These are phyloP conservation scores for Hondaea fermentalgiana DNA, from an alignment of 108 stramenopile genomes.

Conservation along the genomic window DNA sequence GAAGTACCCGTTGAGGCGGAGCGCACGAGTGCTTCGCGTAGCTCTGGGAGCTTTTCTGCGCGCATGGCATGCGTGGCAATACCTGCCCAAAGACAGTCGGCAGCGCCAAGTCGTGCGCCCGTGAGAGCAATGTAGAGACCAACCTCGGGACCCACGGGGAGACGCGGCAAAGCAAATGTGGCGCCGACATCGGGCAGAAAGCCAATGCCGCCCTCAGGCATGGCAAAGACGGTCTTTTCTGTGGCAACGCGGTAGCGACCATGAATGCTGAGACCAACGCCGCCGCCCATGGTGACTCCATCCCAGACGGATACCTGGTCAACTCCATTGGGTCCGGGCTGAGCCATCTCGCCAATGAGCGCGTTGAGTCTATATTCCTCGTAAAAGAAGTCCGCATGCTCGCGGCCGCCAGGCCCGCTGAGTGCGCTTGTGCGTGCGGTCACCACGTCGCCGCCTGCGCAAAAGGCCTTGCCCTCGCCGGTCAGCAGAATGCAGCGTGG, in stretches of 20 bases:
- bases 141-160: constrained; percentile 53
- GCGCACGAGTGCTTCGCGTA: constrained; percentile 40
- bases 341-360: constrained; percentile 39
- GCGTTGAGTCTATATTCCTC: constrained; percentile 78
- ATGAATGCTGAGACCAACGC: constrained; percentile 83
- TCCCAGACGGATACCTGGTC: constrained; percentile 84
- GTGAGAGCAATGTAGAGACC: constrained; percentile 85
- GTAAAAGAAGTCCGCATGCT: constrained; percentile 58
- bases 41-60: constrained; percentile 50
- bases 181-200: constrained; percentile 93
- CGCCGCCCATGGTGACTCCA: constrained; percentile 96
- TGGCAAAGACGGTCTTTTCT: constrained; percentile 77
- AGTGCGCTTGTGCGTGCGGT: constrained; percentile 28
- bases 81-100: constrained; percentile 72
- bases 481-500: not conserved
- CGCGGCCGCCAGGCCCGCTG: not conserved
- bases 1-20: constrained; percentile 28
- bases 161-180: constrained; percentile 60
- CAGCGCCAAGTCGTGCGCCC: constrained; percentile 66
- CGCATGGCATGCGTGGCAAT: constrained; percentile 87
- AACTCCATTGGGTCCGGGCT: not conserved
- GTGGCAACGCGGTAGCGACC: constrained; percentile 87
- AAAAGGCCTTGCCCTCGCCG: constrained; percentile 52
- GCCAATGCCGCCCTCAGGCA: constrained; percentile 95
- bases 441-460: constrained; percentile 84